Evolutionary conservation across 257 asterid species (phyloP).

Genomic region (Scutellaria galericulata): DNA sequence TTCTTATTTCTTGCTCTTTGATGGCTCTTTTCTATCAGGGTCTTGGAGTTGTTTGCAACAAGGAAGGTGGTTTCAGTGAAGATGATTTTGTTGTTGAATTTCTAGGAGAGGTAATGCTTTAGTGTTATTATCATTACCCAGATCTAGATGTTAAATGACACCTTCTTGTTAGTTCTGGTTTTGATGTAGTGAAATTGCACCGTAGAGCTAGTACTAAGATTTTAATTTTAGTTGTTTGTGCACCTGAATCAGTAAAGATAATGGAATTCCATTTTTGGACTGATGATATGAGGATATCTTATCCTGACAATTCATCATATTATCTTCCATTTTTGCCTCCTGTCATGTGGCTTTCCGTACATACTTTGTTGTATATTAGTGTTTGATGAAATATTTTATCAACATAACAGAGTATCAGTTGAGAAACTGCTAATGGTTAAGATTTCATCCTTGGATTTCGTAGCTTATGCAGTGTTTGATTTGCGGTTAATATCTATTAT

Average conservation of each 20-base stretch:
- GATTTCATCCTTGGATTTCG: background rate
- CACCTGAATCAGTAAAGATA: background rate
- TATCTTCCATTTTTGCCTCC: background rate
- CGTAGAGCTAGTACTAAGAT: background rate
- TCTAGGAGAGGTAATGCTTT: conserved; percentile 86
- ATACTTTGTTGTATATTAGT: background rate
- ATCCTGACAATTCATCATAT: background rate
- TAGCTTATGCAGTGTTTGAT: background rate
- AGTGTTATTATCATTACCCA: conserved; percentile 16
- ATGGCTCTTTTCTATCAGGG: conserved; percentile 60
- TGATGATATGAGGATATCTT: background rate
- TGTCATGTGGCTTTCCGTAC: background rate
- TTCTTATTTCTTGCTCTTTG: conserved; percentile 24
- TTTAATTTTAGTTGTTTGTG: conserved; percentile 14
- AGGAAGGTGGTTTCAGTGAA: conserved; percentile 86
- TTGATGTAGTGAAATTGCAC: conserved; percentile 10
- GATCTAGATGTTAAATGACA: conserved; percentile 10
- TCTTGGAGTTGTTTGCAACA: conserved; percentile 98
- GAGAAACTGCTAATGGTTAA: background rate
- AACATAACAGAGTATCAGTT: background rate
- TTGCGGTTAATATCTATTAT: background rate
- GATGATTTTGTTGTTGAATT: conserved; percentile 99
- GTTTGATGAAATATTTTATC: background rate
- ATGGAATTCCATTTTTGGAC: background rate
- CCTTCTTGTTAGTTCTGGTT: conserved; percentile 10